Conservation (phyloP, 78 protist species). For the Trichosphaerium sp. region DNA sequence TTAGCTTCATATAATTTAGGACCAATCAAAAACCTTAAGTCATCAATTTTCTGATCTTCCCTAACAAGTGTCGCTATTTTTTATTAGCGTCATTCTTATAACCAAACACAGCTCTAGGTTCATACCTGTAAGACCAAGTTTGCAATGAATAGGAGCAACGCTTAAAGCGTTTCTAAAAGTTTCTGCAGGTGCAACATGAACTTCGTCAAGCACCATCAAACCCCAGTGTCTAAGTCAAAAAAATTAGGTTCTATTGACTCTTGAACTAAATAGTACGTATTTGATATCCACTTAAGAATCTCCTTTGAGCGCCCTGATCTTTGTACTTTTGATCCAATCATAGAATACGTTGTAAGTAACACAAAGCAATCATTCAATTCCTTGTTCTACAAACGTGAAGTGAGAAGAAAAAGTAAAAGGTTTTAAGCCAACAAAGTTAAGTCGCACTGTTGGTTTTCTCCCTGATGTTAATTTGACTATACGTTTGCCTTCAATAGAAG, state of each 20-base stretch:
- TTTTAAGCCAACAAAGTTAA: too few species aligned
- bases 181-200: conserved; percentile 86
- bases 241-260: too few species aligned
- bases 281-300: conserved; percentile 43
- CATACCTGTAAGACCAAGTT: conserved; percentile 94
- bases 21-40: conserved; percentile 91
- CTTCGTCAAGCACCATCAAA: conserved; percentile 87
- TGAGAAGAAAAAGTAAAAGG: too few species aligned
- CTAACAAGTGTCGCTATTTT: conserved; percentile 80
- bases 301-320: conserved; percentile 54
- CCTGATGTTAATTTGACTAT: conserved; percentile 66
- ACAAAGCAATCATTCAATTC: conserved; percentile 14
- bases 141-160: conserved; percentile 75
- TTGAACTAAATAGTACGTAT: too few species aligned
- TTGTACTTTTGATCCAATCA: conserved; percentile 70
- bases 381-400: too few species aligned
- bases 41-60: conserved; percentile 92
- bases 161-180: conserved; percentile 54
- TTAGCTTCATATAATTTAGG: conserved; percentile 99
- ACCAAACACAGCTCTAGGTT: conserved; percentile 22
- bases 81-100: not conserved
- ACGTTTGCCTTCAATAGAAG: conserved; percentile 23
- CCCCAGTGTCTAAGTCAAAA: conserved; percentile 99
- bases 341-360: conserved; percentile 88
- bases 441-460: too few species aligned